phyloP scores from a whole-genome alignment of 2,329 filamentous ascomycete species.

The Graphium sp. region DNA sequence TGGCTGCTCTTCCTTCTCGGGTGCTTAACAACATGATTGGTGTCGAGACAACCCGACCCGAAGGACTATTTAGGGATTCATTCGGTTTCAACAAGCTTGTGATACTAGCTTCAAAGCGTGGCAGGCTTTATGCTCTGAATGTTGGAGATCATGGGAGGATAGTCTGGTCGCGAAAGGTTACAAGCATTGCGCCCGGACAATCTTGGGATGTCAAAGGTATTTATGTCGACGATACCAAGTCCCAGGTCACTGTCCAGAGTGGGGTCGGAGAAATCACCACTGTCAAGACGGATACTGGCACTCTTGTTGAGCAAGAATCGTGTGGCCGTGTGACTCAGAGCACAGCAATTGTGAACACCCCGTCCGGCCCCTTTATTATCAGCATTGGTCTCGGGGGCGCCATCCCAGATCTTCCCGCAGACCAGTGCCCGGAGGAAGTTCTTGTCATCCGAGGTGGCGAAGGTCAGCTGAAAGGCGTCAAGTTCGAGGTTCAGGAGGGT shows the following conservation, averaged over 20 bases:
- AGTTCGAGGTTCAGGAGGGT: constrained; percentile 25
- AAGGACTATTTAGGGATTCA: constrained; percentile 44
- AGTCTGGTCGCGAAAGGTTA: constrained; percentile 56
- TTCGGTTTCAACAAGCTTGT: constrained; percentile 86
- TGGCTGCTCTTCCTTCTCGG: constrained; percentile 51
- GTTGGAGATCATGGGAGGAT: constrained; percentile 57
- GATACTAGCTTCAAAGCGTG: constrained; percentile 62
- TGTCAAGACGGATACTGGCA: constrained; percentile 35
- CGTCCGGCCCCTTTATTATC: constrained; percentile 34
- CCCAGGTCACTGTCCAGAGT: constrained; percentile 39
- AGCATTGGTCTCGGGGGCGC: constrained; percentile 33
- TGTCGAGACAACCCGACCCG: constrained; percentile 24
- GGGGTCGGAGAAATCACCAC: constrained; percentile 44
- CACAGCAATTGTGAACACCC: constrained; percentile 34
- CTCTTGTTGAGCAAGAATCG: constrained; percentile 24
- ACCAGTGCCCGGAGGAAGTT: constrained; percentile 30
- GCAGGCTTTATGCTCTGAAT: constrained; percentile 67
- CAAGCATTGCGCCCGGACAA: constrained; percentile 34
- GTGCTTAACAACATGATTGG: constrained; percentile 50
- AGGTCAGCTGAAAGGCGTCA: constrained; percentile 36
- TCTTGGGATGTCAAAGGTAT: constrained; percentile 54
- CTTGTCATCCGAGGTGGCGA: constrained; percentile 33
- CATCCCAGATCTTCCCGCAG: constrained; percentile 24
- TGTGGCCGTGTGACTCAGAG: constrained; percentile 20
- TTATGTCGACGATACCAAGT: constrained; percentile 37